phyloP scores from a whole-genome alignment of 495 filamentous ascomycete species.

The Daldinia vernicosa region DNA sequence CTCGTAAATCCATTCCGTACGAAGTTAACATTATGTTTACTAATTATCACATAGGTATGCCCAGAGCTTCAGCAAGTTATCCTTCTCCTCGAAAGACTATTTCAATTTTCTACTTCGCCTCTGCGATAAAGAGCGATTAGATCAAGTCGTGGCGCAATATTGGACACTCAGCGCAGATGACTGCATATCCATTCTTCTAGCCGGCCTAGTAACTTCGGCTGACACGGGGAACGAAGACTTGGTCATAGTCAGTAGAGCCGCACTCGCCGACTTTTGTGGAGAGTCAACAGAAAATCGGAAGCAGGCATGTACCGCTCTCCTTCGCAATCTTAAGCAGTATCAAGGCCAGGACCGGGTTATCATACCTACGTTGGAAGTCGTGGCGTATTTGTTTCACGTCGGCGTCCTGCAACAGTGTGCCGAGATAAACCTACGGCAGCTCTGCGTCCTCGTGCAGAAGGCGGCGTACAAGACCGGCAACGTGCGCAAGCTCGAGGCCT shows the following conservation, averaged over 20 bases:
- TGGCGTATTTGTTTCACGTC: conserved; percentile 76
- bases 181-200: conserved; percentile 63
- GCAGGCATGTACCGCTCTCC: conserved; percentile 48
- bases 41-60: conserved; percentile 39
- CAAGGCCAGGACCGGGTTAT: conserved; percentile 71
- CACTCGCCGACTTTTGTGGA: conserved; percentile 65
- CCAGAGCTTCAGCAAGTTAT: conserved; percentile 42
- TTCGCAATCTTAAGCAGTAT: conserved; percentile 49
- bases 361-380: conserved; percentile 76
- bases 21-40: conserved; percentile 9
- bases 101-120: conserved; percentile 61
- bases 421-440: conserved; percentile 53
- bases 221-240: conserved; percentile 85
- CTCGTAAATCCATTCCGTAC: conserved; percentile 32
- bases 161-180: conserved; percentile 21
- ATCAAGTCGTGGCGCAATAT: conserved; percentile 26
- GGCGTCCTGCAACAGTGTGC: conserved; percentile 50
- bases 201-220: conserved; percentile 83
- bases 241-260: conserved; percentile 75
- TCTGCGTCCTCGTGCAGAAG: conserved; percentile 77
- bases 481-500: conserved; percentile 79
- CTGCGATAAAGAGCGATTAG: conserved; percentile 44
- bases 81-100: conserved; percentile 61
- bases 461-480: conserved; percentile 83
- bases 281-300: conserved; percentile 44